These are phyloP conservation scores for Ganoderma lucidum DNA, from an alignment of 1,284 basidiomycete species.

Conservation along the genomic window DNA sequence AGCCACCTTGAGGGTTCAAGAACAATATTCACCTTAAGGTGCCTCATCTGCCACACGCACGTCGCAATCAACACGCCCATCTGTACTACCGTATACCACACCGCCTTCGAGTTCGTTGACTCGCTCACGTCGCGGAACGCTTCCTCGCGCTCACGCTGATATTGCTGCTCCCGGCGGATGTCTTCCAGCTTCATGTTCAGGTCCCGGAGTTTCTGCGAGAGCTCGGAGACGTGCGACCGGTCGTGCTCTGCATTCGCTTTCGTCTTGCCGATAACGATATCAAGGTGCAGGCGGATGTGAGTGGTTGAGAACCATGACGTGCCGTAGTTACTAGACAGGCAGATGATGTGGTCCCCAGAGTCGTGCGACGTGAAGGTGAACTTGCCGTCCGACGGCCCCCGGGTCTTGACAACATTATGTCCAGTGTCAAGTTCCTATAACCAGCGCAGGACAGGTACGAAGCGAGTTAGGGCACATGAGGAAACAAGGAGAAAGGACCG, in stretches of 20 bases:
- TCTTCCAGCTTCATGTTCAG: slow-evolving; percentile 94
- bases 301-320: slow-evolving; percentile 83
- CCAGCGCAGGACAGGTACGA: slow-evolving; percentile 4
- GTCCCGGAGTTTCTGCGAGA: slow-evolving; percentile 89
- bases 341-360: slow-evolving; percentile 96
- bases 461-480: slow-evolving; percentile 21
- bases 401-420: slow-evolving; percentile 85
- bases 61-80: slow-evolving; percentile 86
- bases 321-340: slow-evolving; percentile 87
- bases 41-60: slow-evolving; percentile 92
- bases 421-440: slow-evolving; percentile 79
- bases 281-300: slow-evolving; percentile 95
- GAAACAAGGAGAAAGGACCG: background rate
- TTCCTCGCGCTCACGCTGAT: slow-evolving; percentile 96
- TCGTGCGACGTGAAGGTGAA: slow-evolving; percentile 99
- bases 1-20: slow-evolving; percentile 9
- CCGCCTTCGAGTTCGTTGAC: slow-evolving; percentile 85
- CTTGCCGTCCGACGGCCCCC: slow-evolving; percentile 87
- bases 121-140: slow-evolving; percentile 92
- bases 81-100: slow-evolving; percentile 94
- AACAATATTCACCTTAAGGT: slow-evolving; percentile 77
- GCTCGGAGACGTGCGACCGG: slow-evolving; percentile 86
- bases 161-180: slow-evolving; percentile 95
- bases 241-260: slow-evolving; percentile 86
- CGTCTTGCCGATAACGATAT: slow-evolving; percentile 91